Conservation (phyloP, 371 early-diverging fungal genomes). For the Lichtheimia ramosa region DNA sequence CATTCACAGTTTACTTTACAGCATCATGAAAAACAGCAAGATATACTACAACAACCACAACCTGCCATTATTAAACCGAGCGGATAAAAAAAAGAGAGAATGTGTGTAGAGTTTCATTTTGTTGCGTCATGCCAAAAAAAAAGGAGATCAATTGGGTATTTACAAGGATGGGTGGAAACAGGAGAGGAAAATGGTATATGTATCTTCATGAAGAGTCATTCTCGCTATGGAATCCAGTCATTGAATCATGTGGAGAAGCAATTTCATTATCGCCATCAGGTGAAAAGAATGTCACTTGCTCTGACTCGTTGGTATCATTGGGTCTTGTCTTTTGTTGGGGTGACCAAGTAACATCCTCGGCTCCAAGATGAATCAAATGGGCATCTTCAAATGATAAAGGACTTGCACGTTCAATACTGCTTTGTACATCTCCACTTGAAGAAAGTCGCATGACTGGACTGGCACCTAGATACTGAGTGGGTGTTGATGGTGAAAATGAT, state of each 20-base stretch:
- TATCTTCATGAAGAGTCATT: too few relatives aligned
- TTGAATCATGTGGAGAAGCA: slow-evolving; percentile 41
- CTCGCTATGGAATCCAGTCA: slow-evolving; percentile 7
- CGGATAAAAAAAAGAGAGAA: too few relatives aligned
- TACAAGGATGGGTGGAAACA: too few relatives aligned
- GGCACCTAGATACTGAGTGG: slow-evolving; percentile 5
- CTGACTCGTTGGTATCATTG: slow-evolving; percentile 1
- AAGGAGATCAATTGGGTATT: too few relatives aligned
- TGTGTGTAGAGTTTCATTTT: too few relatives aligned
- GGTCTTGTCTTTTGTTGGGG: not conserved
- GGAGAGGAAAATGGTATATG: too few relatives aligned
- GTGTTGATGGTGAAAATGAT: slow-evolving; percentile 31
- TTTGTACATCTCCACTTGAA: slow-evolving; percentile 23
- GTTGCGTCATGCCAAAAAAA: too few relatives aligned
- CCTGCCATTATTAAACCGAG: not conserved
- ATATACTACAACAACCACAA: not conserved
- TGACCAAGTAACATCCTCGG: not conserved
- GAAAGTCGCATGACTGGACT: slow-evolving; percentile 29
- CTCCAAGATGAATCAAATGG: slow-evolving; percentile 47
- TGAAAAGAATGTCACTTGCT: slow-evolving; percentile 32
- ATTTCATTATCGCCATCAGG: slow-evolving; percentile 66
- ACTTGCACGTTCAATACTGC: not conserved
- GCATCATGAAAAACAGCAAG: not conserved
- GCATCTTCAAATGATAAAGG: slow-evolving; percentile 58
- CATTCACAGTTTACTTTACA: not conserved